Evolutionary conservation across 305 asterid species (phyloP).

Genomic region (Ruellia speciosa): DNA sequence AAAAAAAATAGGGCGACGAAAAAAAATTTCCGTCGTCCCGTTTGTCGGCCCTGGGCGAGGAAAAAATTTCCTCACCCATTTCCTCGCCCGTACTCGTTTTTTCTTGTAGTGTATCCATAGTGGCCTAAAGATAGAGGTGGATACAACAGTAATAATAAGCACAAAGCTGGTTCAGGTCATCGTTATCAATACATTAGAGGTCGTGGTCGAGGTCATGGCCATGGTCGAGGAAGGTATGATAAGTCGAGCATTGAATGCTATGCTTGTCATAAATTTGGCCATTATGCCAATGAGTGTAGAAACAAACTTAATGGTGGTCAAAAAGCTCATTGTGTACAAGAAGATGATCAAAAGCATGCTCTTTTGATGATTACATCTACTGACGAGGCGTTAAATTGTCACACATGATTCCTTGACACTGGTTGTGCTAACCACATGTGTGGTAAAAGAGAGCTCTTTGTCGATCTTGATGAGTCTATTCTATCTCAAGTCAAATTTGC

Average conservation of each 20-base stretch:
- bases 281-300: conserved; percentile 21
- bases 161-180: too few relatives aligned
- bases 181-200: too few relatives aligned
- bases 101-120: too few relatives aligned
- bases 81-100: too few relatives aligned
- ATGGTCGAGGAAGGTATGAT: conserved; percentile 16
- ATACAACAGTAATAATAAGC: too few relatives aligned
- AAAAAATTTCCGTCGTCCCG: too few relatives aligned
- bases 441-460: conserved; percentile 18
- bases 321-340: conserved; percentile 5
- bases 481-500: conserved; percentile 10
- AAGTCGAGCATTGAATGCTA: conserved; percentile 14
- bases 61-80: too few relatives aligned
- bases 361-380: conserved; percentile 5
- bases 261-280: conserved; percentile 13
- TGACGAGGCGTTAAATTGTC: conserved; percentile 7
- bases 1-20: too few relatives aligned
- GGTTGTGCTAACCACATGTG: conserved; percentile 23
- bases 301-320: neutral
- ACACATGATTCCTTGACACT: conserved; percentile 21
- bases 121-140: too few relatives aligned
- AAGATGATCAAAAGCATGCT: conserved; percentile 4
- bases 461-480: conserved; percentile 18
- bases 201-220: conserved; percentile 8
- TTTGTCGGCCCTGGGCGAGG: too few relatives aligned